These are phyloP conservation scores for Syzygium grande DNA, from an alignment of 345 rosid genomes.

Conservation along the genomic window DNA sequence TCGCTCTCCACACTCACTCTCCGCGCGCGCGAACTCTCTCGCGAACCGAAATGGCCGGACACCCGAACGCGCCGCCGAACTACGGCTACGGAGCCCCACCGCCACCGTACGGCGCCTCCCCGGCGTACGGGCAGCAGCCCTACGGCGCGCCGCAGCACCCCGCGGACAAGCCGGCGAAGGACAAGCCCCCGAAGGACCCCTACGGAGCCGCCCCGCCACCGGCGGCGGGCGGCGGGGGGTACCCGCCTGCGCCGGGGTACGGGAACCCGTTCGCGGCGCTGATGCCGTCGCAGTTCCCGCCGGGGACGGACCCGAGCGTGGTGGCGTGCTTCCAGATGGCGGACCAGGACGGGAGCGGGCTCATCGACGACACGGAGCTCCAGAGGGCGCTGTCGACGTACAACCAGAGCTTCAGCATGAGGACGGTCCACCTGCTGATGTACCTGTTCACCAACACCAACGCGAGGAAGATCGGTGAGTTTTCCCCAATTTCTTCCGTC, in stretches of 20 bases:
- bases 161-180: slow-evolving; percentile 28
- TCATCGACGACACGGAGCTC: slow-evolving; percentile 83
- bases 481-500: neutral
- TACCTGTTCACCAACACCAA: slow-evolving; percentile 74
- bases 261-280: slow-evolving; percentile 67
- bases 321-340: slow-evolving; percentile 77
- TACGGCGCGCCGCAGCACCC: slow-evolving; percentile 26
- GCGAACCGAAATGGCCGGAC: slow-evolving; percentile 29
- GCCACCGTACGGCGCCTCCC: neutral
- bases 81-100: slow-evolving; percentile 54
- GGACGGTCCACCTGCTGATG: slow-evolving; percentile 86
- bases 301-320: slow-evolving; percentile 80
- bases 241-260: slow-evolving; percentile 21
- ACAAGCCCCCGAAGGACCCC: slow-evolving; percentile 64
- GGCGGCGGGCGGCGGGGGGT: neutral
- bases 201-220: slow-evolving; percentile 4
- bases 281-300: slow-evolving; percentile 73
- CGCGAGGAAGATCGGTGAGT: slow-evolving; percentile 65
- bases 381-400: slow-evolving; percentile 80
- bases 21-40: neutral
- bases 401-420: slow-evolving; percentile 77
- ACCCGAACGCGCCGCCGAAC: slow-evolving; percentile 26
- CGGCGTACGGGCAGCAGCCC: slow-evolving; percentile 10
- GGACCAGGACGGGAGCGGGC: slow-evolving; percentile 82
- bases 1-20: neutral